Base-by-base conservation (phyloP, 371 early-diverging fungal species). In the Actinomortierella ambigua region DNA sequence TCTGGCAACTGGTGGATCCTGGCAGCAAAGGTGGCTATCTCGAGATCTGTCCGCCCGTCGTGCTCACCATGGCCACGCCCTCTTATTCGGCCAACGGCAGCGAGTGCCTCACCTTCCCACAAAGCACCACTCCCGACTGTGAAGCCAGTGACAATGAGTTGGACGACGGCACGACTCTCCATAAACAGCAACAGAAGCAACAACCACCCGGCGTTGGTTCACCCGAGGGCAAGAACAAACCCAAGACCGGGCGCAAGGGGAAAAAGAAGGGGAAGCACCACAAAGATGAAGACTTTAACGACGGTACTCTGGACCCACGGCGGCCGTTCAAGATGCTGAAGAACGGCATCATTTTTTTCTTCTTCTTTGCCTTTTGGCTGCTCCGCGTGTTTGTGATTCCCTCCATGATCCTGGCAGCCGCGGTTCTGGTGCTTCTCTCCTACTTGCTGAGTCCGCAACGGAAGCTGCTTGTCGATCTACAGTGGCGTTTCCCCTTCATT, bases 361-460 rank as follows among this genome's bases (percentile, higher is more conserved):
- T 63, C 13, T 50, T 73, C 41, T 73, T 73, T 41, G 63, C 57
- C 0, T 41, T 63, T 22, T 73, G 73, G 73, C 67, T 73, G 3
- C 17, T 73, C 1, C 73, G 73, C 20, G 63, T 59, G n/a, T 66
- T 73, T 57, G 66, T 73, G 27, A 56, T 73, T 20, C 73, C 73
- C 3, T 73, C 73, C 3, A 73, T 73, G 24, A 54, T 66, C 49
- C 59, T 73, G 14, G 73, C 73, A 8, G 73, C 73, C 2, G 59
- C 73, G 14, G 66, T 73, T n/a, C 39, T 73, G 43, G 50, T 73
- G 13, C 48, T 73, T n/a, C 41, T 73, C 1, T 73, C 73, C 22
- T 73, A 73, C 47, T 43, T 73, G n/a, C 44, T 73, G 8, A 73
- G 73, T n/a, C 73, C 73, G 4, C 73, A 73, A 27, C 73, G 73